phyloP scores from a whole-genome alignment of 768 basidiomycete genomes.

The Roridomyces roridus region DNA sequence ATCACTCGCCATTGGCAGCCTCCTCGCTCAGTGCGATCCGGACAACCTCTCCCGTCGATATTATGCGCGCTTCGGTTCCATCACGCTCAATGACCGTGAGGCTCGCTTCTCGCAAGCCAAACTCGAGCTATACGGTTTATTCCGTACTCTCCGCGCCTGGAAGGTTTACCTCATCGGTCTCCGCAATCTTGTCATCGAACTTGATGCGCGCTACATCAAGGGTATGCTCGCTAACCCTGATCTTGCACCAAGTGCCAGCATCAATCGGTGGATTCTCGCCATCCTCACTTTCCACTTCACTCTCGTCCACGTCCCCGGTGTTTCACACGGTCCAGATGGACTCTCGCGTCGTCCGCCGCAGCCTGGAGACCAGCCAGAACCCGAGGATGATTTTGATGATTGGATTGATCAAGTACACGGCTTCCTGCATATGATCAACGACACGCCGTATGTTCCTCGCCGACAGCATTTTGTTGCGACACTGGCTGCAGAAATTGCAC shows the following conservation, averaged over 20 bases:
- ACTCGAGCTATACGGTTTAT: constrained; percentile 41
- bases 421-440: constrained; percentile 25
- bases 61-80: constrained; percentile 40
- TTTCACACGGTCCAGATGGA: constrained; percentile 34
- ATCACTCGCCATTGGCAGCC: constrained; percentile 37
- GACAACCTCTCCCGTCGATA: constrained; percentile 22
- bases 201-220: constrained; percentile 43
- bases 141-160: constrained; percentile 24
- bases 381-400: constrained; percentile 15
- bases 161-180: constrained; percentile 36
- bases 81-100: constrained; percentile 40
- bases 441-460: neutral
- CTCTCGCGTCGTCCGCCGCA: constrained; percentile 28
- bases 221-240: constrained; percentile 41
- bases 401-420: constrained; percentile 26
- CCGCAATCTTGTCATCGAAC: constrained; percentile 38
- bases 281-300: constrained; percentile 38
- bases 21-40: constrained; percentile 35
- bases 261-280: constrained; percentile 33
- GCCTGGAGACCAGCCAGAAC: constrained; percentile 14
- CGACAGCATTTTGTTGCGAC: neutral
- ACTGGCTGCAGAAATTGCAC: neutral
- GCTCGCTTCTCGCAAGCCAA: constrained; percentile 37
- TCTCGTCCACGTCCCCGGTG: constrained; percentile 35
- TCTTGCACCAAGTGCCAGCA: constrained; percentile 26